Percentiles rank a stretch among this genome's conserved stretches.
These are phyloP conservation scores for Trichoderma sp. DNA, from an alignment of 2,329 filamentous ascomycete genomes.

Conservation along the genomic window DNA sequence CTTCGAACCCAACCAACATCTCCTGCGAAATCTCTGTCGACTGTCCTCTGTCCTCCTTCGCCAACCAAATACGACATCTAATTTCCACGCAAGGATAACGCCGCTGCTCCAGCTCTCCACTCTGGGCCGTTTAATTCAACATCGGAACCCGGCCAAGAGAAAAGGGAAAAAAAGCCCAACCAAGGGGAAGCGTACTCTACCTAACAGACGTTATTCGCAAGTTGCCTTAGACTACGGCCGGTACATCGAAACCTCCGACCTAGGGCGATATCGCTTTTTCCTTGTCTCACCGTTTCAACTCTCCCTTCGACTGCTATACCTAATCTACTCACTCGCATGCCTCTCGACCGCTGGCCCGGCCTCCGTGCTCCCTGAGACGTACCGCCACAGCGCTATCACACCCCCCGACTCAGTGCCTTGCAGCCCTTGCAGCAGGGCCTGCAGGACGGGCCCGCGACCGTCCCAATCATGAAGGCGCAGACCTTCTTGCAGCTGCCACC, in stretches of 20 bases:
- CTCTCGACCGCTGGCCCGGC: background rate
- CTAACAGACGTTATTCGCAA: background rate
- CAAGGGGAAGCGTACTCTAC: background rate
- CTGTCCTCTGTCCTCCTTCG: background rate
- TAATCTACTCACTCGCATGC: background rate
- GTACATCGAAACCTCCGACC: background rate
- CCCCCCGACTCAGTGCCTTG: constrained; percentile 21
- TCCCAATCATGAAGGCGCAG: constrained; percentile 30
- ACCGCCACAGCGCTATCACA: constrained; percentile 22
- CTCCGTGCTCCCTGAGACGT: constrained; percentile 17
- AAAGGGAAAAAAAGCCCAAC: background rate
- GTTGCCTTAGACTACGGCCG: background rate
- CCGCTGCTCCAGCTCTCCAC: constrained; percentile 5
- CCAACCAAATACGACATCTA: background rate
- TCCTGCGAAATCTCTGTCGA: background rate
- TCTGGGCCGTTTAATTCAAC: background rate
- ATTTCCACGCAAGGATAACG: background rate
- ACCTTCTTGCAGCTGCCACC: constrained; percentile 23
- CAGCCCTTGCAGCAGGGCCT: constrained; percentile 23
- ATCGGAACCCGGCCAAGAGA: background rate
- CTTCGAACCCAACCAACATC: background rate
- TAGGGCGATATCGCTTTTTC: background rate
- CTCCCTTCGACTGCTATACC: background rate
- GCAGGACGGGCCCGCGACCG: constrained; percentile 22
- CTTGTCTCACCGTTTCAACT: background rate